These are phyloP conservation scores for Akanthomyces lecanii DNA, from an alignment of 2,329 filamentous ascomycete genomes.

Conservation along the genomic window DNA sequence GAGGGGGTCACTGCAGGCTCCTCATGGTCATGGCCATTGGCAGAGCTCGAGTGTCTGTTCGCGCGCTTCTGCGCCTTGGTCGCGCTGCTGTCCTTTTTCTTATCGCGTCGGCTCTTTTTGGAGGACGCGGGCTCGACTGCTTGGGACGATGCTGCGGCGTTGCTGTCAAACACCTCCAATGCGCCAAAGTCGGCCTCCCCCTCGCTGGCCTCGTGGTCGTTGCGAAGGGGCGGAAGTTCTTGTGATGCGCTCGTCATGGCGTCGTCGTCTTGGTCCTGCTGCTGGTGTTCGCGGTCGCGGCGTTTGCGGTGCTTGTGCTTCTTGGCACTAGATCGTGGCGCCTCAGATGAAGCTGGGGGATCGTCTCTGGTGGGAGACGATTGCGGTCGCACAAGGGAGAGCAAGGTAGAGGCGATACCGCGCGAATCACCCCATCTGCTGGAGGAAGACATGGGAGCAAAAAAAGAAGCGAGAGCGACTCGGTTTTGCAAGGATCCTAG, in stretches of 20 bases:
- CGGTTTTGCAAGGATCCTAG: conserved; percentile 9
- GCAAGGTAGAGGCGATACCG: conserved; percentile 30
- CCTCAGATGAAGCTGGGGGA: conserved; percentile 17
- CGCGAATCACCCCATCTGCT: conserved; percentile 32
- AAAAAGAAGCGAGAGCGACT: conserved; percentile 20
- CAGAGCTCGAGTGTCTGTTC: conserved; percentile 15
- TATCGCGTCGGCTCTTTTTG: conserved; percentile 31
- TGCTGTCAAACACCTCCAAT: conserved; percentile 38
- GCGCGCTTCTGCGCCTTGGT: conserved; percentile 19
- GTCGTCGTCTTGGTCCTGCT: conserved; percentile 17
- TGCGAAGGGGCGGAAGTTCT: conserved; percentile 19
- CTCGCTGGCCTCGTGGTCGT: conserved; percentile 22
- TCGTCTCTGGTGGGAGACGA: conserved; percentile 23
- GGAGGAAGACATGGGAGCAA: conserved; percentile 26
- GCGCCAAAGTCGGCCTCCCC: conserved; percentile 31
- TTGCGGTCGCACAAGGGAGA: conserved; percentile 28
- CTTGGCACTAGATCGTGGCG: neutral
- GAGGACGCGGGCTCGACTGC: conserved; percentile 19
- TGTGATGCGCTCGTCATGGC: conserved; percentile 14
- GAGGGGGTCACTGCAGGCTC: neutral
- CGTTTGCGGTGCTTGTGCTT: conserved; percentile 20
- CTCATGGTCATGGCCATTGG: neutral
- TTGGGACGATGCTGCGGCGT: conserved; percentile 31
- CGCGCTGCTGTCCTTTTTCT: conserved; percentile 18
- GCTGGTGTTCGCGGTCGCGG: conserved; percentile 2